Evolutionary conservation across 202 grass and related monocot genomes (phyloP).

Genomic region (Digitaria exilis): DNA sequence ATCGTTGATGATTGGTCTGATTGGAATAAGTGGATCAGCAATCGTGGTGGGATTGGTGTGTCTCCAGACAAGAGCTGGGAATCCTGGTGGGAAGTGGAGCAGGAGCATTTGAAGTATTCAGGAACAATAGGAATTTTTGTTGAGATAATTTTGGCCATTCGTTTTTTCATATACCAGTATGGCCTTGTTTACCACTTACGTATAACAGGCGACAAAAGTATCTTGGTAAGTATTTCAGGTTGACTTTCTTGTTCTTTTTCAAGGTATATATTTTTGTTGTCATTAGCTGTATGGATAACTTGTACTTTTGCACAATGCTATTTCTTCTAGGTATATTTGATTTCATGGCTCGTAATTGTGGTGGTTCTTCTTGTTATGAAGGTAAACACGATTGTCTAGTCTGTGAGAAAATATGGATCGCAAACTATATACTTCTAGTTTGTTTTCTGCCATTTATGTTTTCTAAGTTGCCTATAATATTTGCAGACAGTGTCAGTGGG

Average conservation of each 20-base stretch:
- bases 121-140: slow-evolving; percentile 59
- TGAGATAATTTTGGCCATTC: slow-evolving; percentile 81
- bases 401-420: slow-evolving; percentile 32
- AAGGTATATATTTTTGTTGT: slow-evolving; percentile 30
- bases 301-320: slow-evolving; percentile 21
- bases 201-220: slow-evolving; percentile 63
- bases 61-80: slow-evolving; percentile 93
- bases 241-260: slow-evolving; percentile 16
- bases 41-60: slow-evolving; percentile 91
- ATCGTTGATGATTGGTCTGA: slow-evolving; percentile 93
- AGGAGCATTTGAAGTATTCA: slow-evolving; percentile 83
- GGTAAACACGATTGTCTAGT: slow-evolving; percentile 48
- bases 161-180: slow-evolving; percentile 95
- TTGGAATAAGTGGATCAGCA: slow-evolving; percentile 96
- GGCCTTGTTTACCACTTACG: slow-evolving; percentile 91
- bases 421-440: neutral
- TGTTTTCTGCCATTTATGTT: neutral
- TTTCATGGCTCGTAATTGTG: slow-evolving; percentile 82
- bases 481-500: slow-evolving; percentile 83
- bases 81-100: slow-evolving; percentile 94
- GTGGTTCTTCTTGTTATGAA: slow-evolving; percentile 73
- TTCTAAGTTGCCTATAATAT: slow-evolving; percentile 23
- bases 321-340: slow-evolving; percentile 81
- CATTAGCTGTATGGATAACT: slow-evolving; percentile 30
- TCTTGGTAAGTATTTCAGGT: slow-evolving; percentile 62